Evolutionary conservation across 2,329 filamentous ascomycete species (phyloP).

Genomic region (Didymella arachidicola): DNA sequence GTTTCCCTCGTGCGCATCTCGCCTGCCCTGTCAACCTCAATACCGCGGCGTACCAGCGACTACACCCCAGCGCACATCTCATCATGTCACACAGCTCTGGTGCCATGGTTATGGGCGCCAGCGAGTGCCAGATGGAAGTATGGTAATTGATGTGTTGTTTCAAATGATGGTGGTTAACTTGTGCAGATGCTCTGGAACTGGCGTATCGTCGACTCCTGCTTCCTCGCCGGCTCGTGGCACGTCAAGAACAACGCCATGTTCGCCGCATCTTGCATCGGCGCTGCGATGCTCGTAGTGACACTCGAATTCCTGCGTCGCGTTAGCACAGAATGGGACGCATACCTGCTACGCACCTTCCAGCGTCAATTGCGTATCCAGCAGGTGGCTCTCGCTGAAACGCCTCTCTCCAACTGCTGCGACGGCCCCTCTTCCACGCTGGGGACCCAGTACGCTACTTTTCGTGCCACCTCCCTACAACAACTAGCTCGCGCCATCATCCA

Average conservation of each 20-base stretch:
- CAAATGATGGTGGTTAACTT: conserved; percentile 7
- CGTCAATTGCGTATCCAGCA: conserved; percentile 40
- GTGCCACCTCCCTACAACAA: conserved; percentile 71
- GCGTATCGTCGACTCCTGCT: conserved; percentile 74
- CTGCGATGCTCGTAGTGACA: conserved; percentile 73
- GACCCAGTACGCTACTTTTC: conserved; percentile 49
- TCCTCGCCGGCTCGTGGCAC: conserved; percentile 74
- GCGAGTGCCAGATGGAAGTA: conserved; percentile 52
- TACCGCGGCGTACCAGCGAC: conserved; percentile 8
- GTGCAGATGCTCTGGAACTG: conserved; percentile 83
- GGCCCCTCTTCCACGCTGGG: conserved; percentile 32
- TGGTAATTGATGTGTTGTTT: conserved; percentile 1
- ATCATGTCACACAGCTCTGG: conserved; percentile 27
- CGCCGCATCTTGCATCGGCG: conserved; percentile 80
- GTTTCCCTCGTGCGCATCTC: background rate
- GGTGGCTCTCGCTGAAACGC: conserved; percentile 28
- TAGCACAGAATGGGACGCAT: conserved; percentile 75
- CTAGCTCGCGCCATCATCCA: conserved; percentile 71
- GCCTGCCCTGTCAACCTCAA: conserved; percentile 4
- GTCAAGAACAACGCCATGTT: conserved; percentile 75
- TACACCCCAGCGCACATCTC: conserved; percentile 2
- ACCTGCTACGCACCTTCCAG: conserved; percentile 64
- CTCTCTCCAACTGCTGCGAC: conserved; percentile 36
- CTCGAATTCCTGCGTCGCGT: conserved; percentile 77
- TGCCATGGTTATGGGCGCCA: conserved; percentile 29